Conservation (phyloP, 495 filamentous ascomycete genomes). For the Aspergillus homomorphus region DNA sequence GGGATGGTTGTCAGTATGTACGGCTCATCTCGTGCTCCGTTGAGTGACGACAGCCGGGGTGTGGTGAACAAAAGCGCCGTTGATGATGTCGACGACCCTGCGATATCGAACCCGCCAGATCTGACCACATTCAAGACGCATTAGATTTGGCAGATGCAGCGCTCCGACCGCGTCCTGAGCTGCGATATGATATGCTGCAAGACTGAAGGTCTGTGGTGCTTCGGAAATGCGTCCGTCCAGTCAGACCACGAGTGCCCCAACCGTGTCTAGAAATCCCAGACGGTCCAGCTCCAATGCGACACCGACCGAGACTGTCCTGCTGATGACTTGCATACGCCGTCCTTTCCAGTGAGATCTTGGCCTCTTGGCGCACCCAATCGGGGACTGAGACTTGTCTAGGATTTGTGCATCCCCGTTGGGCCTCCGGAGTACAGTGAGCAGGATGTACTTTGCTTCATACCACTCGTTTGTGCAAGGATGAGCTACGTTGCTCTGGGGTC, state of each 20-base stretch:
- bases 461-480: not conserved
- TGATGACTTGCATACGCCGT: constrained; percentile 19
- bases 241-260: not conserved
- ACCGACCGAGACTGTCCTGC: constrained; percentile 7
- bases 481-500: not conserved
- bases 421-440: not conserved
- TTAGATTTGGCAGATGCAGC: not conserved
- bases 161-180: not conserved
- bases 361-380: constrained; percentile 7
- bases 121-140: not conserved
- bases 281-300: not conserved
- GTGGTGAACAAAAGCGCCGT: not conserved
- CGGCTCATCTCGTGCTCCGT: not conserved
- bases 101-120: not conserved
- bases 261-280: not conserved
- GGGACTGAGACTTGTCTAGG: not conserved
- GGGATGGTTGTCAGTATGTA: not conserved
- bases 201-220: not conserved
- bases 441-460: not conserved
- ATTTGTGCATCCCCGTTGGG: not conserved
- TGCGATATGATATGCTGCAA: not conserved
- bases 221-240: not conserved
- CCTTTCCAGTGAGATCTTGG: constrained; percentile 14
- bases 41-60: not conserved
- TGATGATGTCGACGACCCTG: not conserved